Conservation (phyloP, 208 protist species). For the Zelonia costaricensis region DNA sequence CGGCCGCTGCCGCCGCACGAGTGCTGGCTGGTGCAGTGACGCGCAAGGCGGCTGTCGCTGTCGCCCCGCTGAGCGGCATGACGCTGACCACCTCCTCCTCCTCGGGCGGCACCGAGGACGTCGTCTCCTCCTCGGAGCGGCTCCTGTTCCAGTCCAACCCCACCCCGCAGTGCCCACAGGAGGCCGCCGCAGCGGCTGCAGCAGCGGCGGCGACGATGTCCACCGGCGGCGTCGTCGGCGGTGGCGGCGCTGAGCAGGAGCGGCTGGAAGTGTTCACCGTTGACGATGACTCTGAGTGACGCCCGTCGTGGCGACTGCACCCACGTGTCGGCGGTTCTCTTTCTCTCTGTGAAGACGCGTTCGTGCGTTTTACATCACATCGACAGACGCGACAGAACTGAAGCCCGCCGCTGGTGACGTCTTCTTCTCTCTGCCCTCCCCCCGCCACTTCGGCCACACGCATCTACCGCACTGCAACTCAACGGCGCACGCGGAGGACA, state of each 20-base stretch:
- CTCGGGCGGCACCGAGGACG: conserved; percentile 11
- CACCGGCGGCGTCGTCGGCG: not conserved
- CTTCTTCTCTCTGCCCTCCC: too few species aligned
- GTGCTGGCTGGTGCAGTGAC: too few species aligned
- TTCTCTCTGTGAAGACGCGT: too few species aligned
- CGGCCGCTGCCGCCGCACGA: too few species aligned
- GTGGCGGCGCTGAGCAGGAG: conserved; percentile 14
- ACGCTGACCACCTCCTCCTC: too few species aligned
- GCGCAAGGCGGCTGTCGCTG: too few species aligned
- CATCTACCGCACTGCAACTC: not conserved
- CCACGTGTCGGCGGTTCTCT: too few species aligned
- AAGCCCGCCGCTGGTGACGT: too few species aligned
- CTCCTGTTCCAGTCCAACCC: conserved; percentile 10
- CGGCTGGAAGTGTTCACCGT: conserved; percentile 26
- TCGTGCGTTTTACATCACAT: too few species aligned
- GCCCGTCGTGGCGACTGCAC: too few species aligned
- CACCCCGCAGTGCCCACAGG: not conserved
- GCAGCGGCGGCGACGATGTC: not conserved
- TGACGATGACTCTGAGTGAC: conserved; percentile 33
- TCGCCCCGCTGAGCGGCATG: too few species aligned
- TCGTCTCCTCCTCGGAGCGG: conserved; percentile 28
- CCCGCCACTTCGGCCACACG: not conserved
- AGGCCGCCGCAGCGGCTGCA: not conserved
- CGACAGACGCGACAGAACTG: too few species aligned
- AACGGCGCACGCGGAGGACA: not conserved